These are phyloP conservation scores for Torulaspora delbrueckii DNA, from an alignment of 805 yeast species.

Conservation along the genomic window DNA sequence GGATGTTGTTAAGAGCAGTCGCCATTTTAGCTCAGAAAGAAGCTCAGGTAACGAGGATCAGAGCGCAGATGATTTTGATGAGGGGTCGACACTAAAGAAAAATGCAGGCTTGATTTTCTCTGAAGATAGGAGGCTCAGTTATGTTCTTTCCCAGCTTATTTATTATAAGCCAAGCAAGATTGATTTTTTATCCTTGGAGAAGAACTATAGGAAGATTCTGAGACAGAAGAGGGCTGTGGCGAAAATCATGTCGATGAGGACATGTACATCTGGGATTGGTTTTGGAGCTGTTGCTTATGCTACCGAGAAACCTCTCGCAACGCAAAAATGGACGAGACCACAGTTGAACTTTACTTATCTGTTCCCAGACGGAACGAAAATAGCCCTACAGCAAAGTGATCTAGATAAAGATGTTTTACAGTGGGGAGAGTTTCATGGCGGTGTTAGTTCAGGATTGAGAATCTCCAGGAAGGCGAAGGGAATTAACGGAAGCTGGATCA, in stretches of 20 bases:
- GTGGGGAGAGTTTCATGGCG: constrained; percentile 92
- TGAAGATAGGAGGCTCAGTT: constrained; percentile 73
- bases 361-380: constrained; percentile 64
- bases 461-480: constrained; percentile 65
- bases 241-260: constrained; percentile 58
- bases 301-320: constrained; percentile 62
- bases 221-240: constrained; percentile 55
- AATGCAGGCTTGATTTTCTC: constrained; percentile 57
- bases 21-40: constrained; percentile 34
- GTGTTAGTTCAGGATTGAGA: constrained; percentile 80
- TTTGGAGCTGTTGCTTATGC: constrained; percentile 30
- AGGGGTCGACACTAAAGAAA: constrained; percentile 17
- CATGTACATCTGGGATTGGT: constrained; percentile 47
- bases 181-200: constrained; percentile 33
- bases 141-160: constrained; percentile 62
- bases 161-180: constrained; percentile 23
- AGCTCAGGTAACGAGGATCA: constrained; percentile 7
- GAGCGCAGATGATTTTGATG: constrained; percentile 18
- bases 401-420: constrained; percentile 47
- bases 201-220: constrained; percentile 53
- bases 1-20: constrained; percentile 48
- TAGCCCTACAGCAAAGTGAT: constrained; percentile 51
- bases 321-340: constrained; percentile 80
- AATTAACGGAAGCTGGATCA: constrained; percentile 78
- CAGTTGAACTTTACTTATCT: constrained; percentile 63